Evolutionary conservation across 1,139 yeast genomes (phyloP).

Genomic region (Candida labiduridarum): DNA sequence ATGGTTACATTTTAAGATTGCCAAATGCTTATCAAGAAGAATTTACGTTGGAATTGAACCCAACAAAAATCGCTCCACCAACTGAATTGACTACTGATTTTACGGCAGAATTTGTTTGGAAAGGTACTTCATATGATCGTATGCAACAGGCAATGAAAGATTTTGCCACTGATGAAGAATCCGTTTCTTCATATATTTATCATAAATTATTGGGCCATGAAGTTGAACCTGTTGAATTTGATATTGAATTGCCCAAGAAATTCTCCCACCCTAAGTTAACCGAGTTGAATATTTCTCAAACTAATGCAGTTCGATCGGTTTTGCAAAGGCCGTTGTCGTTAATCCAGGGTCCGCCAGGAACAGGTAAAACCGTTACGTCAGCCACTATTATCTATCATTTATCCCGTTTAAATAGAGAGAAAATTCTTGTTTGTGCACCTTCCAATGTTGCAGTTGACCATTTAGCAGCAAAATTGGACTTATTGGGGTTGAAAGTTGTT

Average conservation of each 20-base stretch:
- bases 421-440: slow-evolving; percentile 88
- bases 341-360: slow-evolving; percentile 98
- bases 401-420: slow-evolving; percentile 54
- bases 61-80: slow-evolving; percentile 55
- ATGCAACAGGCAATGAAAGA: slow-evolving; percentile 77
- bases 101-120: slow-evolving; percentile 90
- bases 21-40: slow-evolving; percentile 73
- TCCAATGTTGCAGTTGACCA: slow-evolving; percentile 96
- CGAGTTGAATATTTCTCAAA: slow-evolving; percentile 75
- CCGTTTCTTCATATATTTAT: slow-evolving; percentile 77
- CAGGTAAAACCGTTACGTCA: slow-evolving; percentile 94
- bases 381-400: slow-evolving; percentile 86
- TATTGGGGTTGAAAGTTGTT: slow-evolving; percentile 73
- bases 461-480: slow-evolving; percentile 69
- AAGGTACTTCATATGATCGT: slow-evolving; percentile 78
- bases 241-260: slow-evolving; percentile 57
- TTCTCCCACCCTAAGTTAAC: slow-evolving; percentile 71
- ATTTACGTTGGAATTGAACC: slow-evolving; percentile 69
- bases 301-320: slow-evolving; percentile 73
- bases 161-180: slow-evolving; percentile 73
- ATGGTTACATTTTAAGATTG: slow-evolving; percentile 70
- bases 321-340: slow-evolving; percentile 76
- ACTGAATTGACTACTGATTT: slow-evolving; percentile 65
- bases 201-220: slow-evolving; percentile 85
- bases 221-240: slow-evolving; percentile 64